Base-by-base conservation (phyloP, 2,329 filamentous ascomycete genomes). In the Amauroascus verrucosus region DNA sequence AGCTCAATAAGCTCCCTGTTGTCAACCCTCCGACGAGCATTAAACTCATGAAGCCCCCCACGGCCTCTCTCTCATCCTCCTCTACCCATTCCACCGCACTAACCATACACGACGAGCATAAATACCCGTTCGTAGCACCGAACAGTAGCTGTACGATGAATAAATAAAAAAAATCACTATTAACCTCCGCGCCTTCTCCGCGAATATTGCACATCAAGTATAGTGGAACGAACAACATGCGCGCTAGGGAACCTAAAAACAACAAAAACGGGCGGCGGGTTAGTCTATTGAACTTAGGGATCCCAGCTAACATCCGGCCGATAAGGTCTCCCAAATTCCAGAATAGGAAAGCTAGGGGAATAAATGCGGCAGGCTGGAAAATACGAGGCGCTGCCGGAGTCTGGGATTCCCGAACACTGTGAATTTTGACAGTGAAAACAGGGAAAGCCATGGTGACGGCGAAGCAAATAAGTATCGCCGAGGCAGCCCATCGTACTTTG, bases 81-180 rank as follows among this genome's bases (percentile, higher is more conserved):
- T 84, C 83, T 0, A 97, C 90, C 80, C 83, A 91, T 60, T 86
- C 82, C 0, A 79, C 81, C 0, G 89, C 85, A 0, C 85, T 85
- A 81, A 97, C 95, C 90, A 98, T 97, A 67, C 86, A 88, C 60
- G 80, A 85, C 54, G 86, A 88, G 28, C 86, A 85, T 13, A 98
- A 69, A 77, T 86, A 97, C 1, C 93, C 93, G 65, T 91, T 97
- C 8, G 82, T 86, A 35, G 89, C 63, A 1, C 93, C 93, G 64
- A 94, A 97, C 0, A 84, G 71, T 13, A 93, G 69, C 70, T 97
- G 90, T 37, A 96, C 86, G 18, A 93, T 64, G 24, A 88, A 67
- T 8, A 97, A 75, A 63, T 97, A 98, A 70, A 97, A 96, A 45
- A 85, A 70, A 65, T 98, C 93, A 60, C 88, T 95, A 26, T 77